Evolutionary conservation across 2,329 filamentous ascomycete genomes (phyloP).

Genomic region (Endocalyx cinctus): DNA sequence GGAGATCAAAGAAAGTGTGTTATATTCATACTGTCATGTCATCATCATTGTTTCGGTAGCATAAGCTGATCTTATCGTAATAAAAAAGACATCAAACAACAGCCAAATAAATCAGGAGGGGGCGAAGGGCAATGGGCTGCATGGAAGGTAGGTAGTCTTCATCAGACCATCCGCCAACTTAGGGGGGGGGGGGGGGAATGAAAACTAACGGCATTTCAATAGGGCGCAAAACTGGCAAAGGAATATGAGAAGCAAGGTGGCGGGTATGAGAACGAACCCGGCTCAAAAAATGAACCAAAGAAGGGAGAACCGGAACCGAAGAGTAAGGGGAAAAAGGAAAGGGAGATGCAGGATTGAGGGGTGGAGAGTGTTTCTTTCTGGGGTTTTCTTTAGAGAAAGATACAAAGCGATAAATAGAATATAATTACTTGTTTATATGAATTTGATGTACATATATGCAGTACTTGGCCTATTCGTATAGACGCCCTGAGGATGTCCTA

Average conservation of each 20-base stretch:
- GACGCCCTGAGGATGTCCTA: too few relatives aligned
- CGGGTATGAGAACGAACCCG: conserved; percentile 34
- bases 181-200: neutral
- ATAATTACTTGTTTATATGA: too few relatives aligned
- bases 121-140: conserved; percentile 35
- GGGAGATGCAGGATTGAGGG: too few relatives aligned
- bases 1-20: conserved; percentile 32
- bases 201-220: neutral
- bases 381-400: too few relatives aligned
- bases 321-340: conserved; percentile 10
- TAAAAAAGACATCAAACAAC: conserved; percentile 37
- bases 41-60: too few relatives aligned
- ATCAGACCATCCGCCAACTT: neutral
- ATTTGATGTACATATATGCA: too few relatives aligned
- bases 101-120: conserved; percentile 36
- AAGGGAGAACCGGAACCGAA: conserved; percentile 17
- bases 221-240: conserved; percentile 34
- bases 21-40: too few relatives aligned
- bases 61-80: too few relatives aligned
- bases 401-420: too few relatives aligned
- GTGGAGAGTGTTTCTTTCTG: too few relatives aligned
- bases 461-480: too few relatives aligned
- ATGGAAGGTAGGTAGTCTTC: conserved; percentile 26
- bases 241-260: conserved; percentile 39
- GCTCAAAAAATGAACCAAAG: conserved; percentile 33